Percentiles rank a stretch among this genome's conserved stretches.
Conservation (phyloP, 257 asterid genomes). For the Gentiana macrophylla region DNA sequence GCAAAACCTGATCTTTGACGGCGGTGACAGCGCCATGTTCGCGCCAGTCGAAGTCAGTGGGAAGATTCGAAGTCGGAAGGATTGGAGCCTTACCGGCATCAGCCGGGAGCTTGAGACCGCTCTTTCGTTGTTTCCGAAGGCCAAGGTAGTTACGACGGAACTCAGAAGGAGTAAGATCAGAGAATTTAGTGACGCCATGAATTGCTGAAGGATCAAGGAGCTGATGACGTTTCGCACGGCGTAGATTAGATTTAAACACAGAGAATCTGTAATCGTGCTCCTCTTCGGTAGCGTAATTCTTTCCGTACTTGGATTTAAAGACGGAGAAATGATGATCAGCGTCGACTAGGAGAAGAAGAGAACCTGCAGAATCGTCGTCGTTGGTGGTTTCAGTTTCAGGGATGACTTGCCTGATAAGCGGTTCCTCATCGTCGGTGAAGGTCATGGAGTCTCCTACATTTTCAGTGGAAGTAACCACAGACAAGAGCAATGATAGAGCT, state of each 20-base stretch:
- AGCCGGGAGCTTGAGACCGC: slow-evolving; percentile 33
- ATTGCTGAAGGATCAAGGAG: slow-evolving; percentile 66
- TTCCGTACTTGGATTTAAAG: slow-evolving; percentile 49
- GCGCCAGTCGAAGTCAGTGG: slow-evolving; percentile 75
- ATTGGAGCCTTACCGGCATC: slow-evolving; percentile 59
- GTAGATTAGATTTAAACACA: slow-evolving; percentile 69
- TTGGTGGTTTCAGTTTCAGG: slow-evolving; percentile 26
- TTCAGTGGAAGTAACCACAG: slow-evolving; percentile 15
- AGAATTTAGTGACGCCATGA: slow-evolving; percentile 82
- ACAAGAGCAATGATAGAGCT: slow-evolving; percentile 19
- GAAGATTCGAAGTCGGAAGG: slow-evolving; percentile 62
- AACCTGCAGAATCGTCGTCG: slow-evolving; percentile 14
- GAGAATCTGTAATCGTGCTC: slow-evolving; percentile 71
- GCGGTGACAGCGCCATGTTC: slow-evolving; percentile 79
- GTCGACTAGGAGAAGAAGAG: slow-evolving; percentile 25
- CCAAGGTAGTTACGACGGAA: slow-evolving; percentile 54
- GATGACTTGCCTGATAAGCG: slow-evolving; percentile 65
- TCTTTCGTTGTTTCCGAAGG: slow-evolving; percentile 22
- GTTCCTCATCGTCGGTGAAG: slow-evolving; percentile 27
- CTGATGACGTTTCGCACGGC: slow-evolving; percentile 74
- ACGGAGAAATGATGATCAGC: slow-evolving; percentile 67
- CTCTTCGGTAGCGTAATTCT: slow-evolving; percentile 48
- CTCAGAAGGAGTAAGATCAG: slow-evolving; percentile 72
- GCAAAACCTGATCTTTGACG: slow-evolving; percentile 73
- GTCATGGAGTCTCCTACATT: slow-evolving; percentile 2